Conservation (phyloP, 2,329 filamentous ascomycete genomes). For the Cercospora zeae-maydis region DNA sequence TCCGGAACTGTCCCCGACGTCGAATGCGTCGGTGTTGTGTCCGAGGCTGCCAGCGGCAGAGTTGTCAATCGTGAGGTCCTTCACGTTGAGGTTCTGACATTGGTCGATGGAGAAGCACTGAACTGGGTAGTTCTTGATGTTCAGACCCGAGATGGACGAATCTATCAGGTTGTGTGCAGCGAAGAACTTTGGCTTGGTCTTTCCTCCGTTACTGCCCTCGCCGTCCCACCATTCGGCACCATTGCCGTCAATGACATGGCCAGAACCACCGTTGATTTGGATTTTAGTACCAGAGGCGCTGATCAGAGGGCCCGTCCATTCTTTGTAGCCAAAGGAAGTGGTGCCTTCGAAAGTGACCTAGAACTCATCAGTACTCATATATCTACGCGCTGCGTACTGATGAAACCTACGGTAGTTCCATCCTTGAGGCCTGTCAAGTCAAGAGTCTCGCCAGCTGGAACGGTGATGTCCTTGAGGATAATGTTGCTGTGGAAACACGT, state of each 20-base stretch:
- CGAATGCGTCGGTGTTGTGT: slow-evolving; percentile 40
- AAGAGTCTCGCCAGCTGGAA: slow-evolving; percentile 40
- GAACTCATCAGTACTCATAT: neutral
- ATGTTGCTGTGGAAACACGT: slow-evolving; percentile 28
- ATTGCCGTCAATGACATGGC: slow-evolving; percentile 51
- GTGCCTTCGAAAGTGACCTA: slow-evolving; percentile 61
- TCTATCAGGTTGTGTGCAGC: slow-evolving; percentile 40
- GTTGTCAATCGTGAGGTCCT: slow-evolving; percentile 42
- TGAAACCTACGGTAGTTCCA: slow-evolving; percentile 43
- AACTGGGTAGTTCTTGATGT: slow-evolving; percentile 43
- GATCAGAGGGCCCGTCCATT: slow-evolving; percentile 64
- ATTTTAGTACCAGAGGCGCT: slow-evolving; percentile 57
- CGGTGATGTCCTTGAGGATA: slow-evolving; percentile 41
- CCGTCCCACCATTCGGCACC: slow-evolving; percentile 46
- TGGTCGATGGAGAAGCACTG: slow-evolving; percentile 41
- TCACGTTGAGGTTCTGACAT: slow-evolving; percentile 36
- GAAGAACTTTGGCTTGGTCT: slow-evolving; percentile 42
- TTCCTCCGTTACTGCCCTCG: slow-evolving; percentile 48
- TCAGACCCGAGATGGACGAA: slow-evolving; percentile 39
- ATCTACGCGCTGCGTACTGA: slow-evolving; percentile 34
- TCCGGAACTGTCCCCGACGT: slow-evolving; percentile 34
- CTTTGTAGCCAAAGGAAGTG: slow-evolving; percentile 64
- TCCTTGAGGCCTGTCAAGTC: slow-evolving; percentile 41
- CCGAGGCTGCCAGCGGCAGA: slow-evolving; percentile 40
- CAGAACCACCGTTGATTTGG: slow-evolving; percentile 52